Evolutionary conservation across 108 stramenopile species (phyloP).

Genomic region (Heterococcus sp.): DNA sequence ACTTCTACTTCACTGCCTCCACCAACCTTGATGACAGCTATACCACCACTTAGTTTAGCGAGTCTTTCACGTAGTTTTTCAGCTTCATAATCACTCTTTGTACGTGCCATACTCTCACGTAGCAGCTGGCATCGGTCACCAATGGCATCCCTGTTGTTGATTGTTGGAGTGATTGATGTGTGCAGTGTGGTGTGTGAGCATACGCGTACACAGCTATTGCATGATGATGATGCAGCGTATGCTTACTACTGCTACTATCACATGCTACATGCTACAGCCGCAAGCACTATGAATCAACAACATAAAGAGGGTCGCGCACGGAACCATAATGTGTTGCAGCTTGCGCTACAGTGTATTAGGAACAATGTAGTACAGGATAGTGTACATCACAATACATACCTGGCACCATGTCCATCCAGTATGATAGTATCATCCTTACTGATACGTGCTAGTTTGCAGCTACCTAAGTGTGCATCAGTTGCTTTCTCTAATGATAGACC

Average conservation of each 20-base stretch:
- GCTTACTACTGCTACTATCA: too few species aligned
- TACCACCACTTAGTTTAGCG: constrained; percentile 95
- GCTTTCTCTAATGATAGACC: constrained; percentile 95
- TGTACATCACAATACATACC: too few species aligned
- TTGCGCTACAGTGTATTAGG: too few species aligned
- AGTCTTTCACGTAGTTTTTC: constrained; percentile 99
- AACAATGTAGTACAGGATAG: too few species aligned
- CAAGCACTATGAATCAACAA: too few species aligned
- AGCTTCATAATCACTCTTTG: constrained; percentile 96
- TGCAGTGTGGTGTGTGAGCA: too few species aligned
- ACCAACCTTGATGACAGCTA: constrained; percentile 95
- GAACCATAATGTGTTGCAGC: too few species aligned
- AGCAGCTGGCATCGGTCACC: constrained; percentile 92
- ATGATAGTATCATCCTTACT: constrained; percentile 98
- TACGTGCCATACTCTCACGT: constrained; percentile 82
- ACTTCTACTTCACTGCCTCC: constrained; percentile 98
- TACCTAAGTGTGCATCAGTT: constrained; percentile 81
- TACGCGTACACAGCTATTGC: too few species aligned
- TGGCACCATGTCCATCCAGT: constrained; percentile 87
- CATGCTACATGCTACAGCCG: too few species aligned
- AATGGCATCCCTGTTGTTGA: constrained; percentile 63
- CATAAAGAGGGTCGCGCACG: too few species aligned
- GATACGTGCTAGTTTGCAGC: constrained; percentile 74
- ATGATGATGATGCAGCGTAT: too few species aligned
- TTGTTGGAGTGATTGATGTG: too few species aligned